These are phyloP conservation scores for Cordyceps pruinosa DNA, from an alignment of 2,329 filamentous ascomycete genomes.

Conservation along the genomic window DNA sequence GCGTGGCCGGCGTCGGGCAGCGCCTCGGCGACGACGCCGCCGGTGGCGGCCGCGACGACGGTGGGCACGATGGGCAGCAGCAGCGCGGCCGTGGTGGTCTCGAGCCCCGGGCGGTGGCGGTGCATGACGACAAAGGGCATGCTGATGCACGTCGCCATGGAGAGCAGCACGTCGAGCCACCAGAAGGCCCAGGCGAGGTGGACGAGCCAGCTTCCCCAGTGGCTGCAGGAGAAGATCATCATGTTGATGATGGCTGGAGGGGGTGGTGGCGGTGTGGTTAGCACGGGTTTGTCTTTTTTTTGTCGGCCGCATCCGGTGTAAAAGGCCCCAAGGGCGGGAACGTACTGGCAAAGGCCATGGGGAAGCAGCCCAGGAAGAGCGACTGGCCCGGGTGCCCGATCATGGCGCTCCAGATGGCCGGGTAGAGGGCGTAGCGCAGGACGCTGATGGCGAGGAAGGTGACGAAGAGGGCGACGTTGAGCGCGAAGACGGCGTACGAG, in stretches of 20 bases:
- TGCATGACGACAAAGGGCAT: conserved; percentile 51
- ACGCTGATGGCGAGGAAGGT: conserved; percentile 47
- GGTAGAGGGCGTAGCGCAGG: conserved; percentile 58
- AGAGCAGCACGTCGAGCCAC: conserved; percentile 49
- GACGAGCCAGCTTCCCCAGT: conserved; percentile 54
- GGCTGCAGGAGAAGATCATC: conserved; percentile 53
- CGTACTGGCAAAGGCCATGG: conserved; percentile 58
- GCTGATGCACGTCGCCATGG: conserved; percentile 46
- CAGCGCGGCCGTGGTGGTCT: conserved; percentile 56
- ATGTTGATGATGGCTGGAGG: conserved; percentile 52
- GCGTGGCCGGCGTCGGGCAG: conserved; percentile 49
- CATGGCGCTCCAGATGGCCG: conserved; percentile 59
- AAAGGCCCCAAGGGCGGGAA: background rate
- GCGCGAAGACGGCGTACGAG: conserved; percentile 51
- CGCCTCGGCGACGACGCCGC: conserved; percentile 55
- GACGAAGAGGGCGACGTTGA: conserved; percentile 53
- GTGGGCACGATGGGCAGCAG: conserved; percentile 61
- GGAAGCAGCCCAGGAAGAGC: conserved; percentile 61
- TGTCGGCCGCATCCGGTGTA: background rate
- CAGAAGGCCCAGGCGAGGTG: conserved; percentile 50
- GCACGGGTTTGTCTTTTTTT: background rate
- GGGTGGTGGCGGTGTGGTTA: background rate
- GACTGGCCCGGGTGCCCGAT: conserved; percentile 59
- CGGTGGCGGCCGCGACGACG: conserved; percentile 58
- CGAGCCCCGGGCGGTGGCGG: conserved; percentile 39